phyloP scores from a whole-genome alignment of 2,329 filamentous ascomycete genomes.

The Aspergillus candidus region DNA sequence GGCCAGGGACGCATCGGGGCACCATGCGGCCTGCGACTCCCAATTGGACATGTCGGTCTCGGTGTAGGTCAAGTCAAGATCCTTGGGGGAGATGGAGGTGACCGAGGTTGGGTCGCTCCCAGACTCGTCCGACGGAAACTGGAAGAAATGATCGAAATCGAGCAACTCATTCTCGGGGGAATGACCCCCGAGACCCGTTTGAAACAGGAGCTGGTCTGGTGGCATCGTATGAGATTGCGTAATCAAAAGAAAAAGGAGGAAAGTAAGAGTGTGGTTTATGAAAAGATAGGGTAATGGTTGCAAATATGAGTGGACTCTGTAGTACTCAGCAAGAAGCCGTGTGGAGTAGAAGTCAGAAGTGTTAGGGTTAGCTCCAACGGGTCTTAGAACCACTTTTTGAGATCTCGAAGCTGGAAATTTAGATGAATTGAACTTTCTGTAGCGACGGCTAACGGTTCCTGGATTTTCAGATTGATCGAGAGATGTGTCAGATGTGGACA shows the following conservation, averaged over 20 bases:
- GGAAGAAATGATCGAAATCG: constrained; percentile 31
- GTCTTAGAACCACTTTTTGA: too few species aligned
- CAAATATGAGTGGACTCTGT: too few species aligned
- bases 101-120: constrained; percentile 26
- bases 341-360: too few species aligned
- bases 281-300: background rate
- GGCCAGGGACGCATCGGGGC: constrained; percentile 18
- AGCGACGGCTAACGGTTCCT: too few species aligned
- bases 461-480: background rate
- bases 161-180: constrained; percentile 24
- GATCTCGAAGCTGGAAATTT: too few species aligned
- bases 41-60: constrained; percentile 19
- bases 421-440: too few species aligned
- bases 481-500: constrained; percentile 2
- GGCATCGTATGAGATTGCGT: constrained; percentile 18
- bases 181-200: constrained; percentile 11
- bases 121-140: constrained; percentile 22
- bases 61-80: constrained; percentile 22
- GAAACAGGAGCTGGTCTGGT: constrained; percentile 21
- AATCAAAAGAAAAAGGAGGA: background rate
- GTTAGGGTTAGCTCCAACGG: too few species aligned
- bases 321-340: too few species aligned
- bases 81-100: constrained; percentile 25
- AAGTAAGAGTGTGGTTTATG: constrained; percentile 2
- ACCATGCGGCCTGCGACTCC: constrained; percentile 14